These are phyloP conservation scores for Aspergillus unguis DNA, from an alignment of 2,329 filamentous ascomycete genomes.

Conservation along the genomic window DNA sequence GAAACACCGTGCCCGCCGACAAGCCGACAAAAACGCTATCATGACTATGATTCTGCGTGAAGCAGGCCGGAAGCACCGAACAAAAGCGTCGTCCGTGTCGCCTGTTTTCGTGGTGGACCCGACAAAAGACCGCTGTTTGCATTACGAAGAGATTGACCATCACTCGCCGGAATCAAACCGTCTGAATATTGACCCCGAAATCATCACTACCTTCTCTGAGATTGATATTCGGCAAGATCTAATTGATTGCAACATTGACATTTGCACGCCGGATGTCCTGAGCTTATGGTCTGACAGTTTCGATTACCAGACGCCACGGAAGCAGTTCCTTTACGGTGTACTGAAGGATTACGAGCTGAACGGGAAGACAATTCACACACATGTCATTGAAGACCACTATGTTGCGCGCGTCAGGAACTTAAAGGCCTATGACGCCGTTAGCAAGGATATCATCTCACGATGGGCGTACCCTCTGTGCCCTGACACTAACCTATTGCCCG, in stretches of 20 bases:
- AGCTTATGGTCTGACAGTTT: conserved; percentile 97
- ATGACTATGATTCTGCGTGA: conserved; percentile 94
- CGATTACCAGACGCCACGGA: conserved; percentile 85
- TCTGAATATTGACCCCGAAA: conserved; percentile 70
- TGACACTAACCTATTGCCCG: conserved; percentile 77
- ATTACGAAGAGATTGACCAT: conserved; percentile 88
- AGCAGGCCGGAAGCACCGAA: conserved; percentile 70
- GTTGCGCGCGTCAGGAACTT: conserved; percentile 82
- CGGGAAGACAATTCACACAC: conserved; percentile 91
- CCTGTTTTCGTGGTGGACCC: conserved; percentile 86
- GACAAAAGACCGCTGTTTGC: conserved; percentile 73
- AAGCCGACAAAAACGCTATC: conserved; percentile 86
- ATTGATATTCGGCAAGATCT: conserved; percentile 82
- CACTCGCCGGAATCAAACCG: conserved; percentile 51
- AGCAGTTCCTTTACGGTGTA: conserved; percentile 86
- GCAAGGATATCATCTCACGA: conserved; percentile 76
- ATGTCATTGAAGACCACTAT: conserved; percentile 79
- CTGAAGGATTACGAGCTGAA: conserved; percentile 96
- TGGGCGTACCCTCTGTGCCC: conserved; percentile 89
- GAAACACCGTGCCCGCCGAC: conserved; percentile 74
- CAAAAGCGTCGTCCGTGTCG: conserved; percentile 69
- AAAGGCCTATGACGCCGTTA: conserved; percentile 85
- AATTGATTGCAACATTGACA: conserved; percentile 92
- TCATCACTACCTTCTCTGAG: conserved; percentile 70
- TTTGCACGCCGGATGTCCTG: conserved; percentile 92